These are phyloP conservation scores for Botrytis byssoidea DNA, from an alignment of 2,329 filamentous ascomycete genomes.

Conservation along the genomic window DNA sequence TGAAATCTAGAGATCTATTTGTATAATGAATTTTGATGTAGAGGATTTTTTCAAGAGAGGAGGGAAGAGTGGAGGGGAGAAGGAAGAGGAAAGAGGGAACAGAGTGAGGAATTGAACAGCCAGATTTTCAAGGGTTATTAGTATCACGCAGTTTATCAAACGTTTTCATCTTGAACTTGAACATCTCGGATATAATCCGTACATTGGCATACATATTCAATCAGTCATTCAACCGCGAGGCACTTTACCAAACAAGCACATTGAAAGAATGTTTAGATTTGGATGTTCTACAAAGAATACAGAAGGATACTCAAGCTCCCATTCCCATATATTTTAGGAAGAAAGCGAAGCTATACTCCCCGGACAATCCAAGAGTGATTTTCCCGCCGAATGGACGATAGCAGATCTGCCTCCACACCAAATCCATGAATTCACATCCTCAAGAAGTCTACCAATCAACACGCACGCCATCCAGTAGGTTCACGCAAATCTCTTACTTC, in stretches of 20 bases:
- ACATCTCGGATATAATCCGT: rapidly evolving
- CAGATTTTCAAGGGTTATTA: too few relatives aligned
- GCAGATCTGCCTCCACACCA: neutral
- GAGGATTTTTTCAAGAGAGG: too few relatives aligned
- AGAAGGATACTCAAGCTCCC: neutral
- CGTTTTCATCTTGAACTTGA: rapidly evolving
- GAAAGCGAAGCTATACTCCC: neutral
- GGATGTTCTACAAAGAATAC: neutral
- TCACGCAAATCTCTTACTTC: neutral
- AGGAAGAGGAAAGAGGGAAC: too few relatives aligned
- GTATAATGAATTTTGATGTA: too few relatives aligned
- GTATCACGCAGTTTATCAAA: neutral
- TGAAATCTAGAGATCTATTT: too few relatives aligned
- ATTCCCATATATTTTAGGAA: neutral
- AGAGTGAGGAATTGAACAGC: too few relatives aligned
- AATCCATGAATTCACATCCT: neutral
- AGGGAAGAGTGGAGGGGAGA: too few relatives aligned
- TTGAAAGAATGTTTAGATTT: neutral
- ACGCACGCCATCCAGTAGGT: neutral
- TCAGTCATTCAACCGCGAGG: neutral
- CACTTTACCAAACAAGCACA: neutral
- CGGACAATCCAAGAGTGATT: neutral
- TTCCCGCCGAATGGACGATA: neutral
- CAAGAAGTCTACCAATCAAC: neutral
- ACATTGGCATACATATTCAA: neutral